Percentiles rank a stretch among this genome's conserved stretches.
Conservation (phyloP, 306 rosid genomes). For the Malus orientalis region DNA sequence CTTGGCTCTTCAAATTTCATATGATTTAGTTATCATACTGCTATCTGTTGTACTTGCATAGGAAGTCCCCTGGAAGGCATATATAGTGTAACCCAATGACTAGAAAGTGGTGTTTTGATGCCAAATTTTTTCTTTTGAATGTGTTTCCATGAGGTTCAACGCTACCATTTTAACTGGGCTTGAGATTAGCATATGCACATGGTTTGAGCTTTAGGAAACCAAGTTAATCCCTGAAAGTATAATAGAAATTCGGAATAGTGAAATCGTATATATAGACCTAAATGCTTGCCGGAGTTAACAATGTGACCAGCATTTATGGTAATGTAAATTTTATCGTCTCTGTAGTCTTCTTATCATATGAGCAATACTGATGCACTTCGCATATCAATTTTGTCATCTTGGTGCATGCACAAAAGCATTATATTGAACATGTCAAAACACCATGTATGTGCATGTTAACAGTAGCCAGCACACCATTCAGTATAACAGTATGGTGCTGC, state of each 20-base stretch:
- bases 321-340: neutral
- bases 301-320: neutral
- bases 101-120: neutral
- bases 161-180: neutral
- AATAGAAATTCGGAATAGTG: neutral
- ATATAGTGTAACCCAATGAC: neutral
- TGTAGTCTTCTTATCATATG: neutral
- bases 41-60: neutral
- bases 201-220: neutral
- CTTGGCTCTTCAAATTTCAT: neutral
- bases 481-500: neutral
- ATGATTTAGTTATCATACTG: neutral
- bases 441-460: neutral
- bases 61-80: neutral
- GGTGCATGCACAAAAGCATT: neutral
- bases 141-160: neutral
- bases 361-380: neutral
- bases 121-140: neutral
- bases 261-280: neutral
- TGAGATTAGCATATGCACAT: neutral
- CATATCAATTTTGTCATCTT: neutral
- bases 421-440: neutral
- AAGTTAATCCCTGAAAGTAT: neutral
- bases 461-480: neutral
- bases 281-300: neutral